These are phyloP conservation scores for Fusarium penzigii DNA, from an alignment of 2,329 filamentous ascomycete genomes.

Conservation along the genomic window DNA sequence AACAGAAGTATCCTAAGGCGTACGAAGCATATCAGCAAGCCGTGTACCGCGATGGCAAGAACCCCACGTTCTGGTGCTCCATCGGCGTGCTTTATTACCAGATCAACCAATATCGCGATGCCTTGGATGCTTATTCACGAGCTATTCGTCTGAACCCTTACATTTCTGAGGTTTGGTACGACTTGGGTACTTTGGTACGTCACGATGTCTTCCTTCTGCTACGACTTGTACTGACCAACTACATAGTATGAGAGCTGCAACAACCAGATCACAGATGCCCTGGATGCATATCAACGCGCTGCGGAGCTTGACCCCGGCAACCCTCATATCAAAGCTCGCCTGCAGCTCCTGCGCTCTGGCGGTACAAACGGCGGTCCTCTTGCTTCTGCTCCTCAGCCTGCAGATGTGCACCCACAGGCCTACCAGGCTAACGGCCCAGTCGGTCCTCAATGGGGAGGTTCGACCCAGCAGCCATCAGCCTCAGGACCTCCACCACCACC, in stretches of 20 bases:
- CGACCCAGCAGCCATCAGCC: constrained; percentile 56
- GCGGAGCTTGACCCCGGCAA: constrained; percentile 92
- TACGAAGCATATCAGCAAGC: constrained; percentile 99
- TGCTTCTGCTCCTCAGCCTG: constrained; percentile 80
- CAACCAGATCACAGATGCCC: constrained; percentile 94
- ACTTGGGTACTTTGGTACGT: constrained; percentile 89
- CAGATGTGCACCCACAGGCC: constrained; percentile 93
- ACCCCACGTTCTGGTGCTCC: constrained; percentile 99
- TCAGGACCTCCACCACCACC: constrained; percentile 65
- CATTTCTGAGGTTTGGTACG: constrained; percentile 99
- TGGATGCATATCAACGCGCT: constrained; percentile 93
- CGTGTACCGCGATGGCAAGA: constrained; percentile 95
- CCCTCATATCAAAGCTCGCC: constrained; percentile 91
- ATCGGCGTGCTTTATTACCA: constrained; percentile 99
- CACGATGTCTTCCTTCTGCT: not conserved
- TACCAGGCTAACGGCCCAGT: constrained; percentile 84
- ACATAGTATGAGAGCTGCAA: constrained; percentile 94
- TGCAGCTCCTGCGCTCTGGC: constrained; percentile 84
- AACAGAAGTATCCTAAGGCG: constrained; percentile 97
- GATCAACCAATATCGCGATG: constrained; percentile 99
- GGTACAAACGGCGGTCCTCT: constrained; percentile 72
- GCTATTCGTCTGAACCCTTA: constrained; percentile 96
- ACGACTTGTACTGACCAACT: constrained; percentile 31
- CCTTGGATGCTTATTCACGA: constrained; percentile 93
- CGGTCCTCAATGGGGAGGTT: constrained; percentile 86